A percentile compares a stretch with the other conserved stretches of the same genome.
phyloP scores from a whole-genome alignment of 139 green algal genomes.

The Micractinium sp. region DNA sequence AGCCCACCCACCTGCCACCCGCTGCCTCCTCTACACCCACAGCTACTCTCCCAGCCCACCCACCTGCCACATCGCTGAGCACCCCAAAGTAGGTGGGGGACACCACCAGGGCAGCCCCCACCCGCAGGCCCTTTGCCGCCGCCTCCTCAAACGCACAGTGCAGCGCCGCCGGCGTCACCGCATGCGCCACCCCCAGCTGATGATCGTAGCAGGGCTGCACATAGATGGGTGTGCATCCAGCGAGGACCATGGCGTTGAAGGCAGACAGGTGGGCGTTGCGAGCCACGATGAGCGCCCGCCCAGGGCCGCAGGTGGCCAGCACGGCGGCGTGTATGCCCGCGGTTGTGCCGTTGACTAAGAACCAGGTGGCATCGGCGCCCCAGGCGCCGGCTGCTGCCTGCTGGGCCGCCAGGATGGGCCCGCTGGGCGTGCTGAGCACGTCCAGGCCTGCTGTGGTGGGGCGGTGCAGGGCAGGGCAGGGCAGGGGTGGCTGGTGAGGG shows the following conservation, averaged over 20 bases:
- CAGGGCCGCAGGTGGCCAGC: constrained; percentile 66
- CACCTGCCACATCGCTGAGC: constrained; percentile 64
- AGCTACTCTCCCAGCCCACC: not conserved
- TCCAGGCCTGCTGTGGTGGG: constrained; percentile 68
- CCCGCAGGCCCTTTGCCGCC: not conserved
- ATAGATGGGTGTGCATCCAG: constrained; percentile 49
- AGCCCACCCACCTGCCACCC: not conserved
- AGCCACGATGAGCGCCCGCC: constrained; percentile 73
- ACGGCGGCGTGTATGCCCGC: constrained; percentile 80
- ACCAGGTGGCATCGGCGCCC: constrained; percentile 80
- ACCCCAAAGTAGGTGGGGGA: constrained; percentile 92
- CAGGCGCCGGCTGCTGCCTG: constrained; percentile 71
- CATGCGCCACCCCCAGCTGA: constrained; percentile 62
- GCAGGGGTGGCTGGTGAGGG: not conserved
- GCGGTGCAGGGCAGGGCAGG: too few relatives aligned
- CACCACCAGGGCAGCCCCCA: constrained; percentile 76
- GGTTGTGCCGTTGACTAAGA: constrained; percentile 94
- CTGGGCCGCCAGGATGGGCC: constrained; percentile 81
- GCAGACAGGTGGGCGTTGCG: constrained; percentile 89
- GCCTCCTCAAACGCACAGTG: constrained; percentile 47
- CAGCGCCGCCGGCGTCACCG: constrained; percentile 61
- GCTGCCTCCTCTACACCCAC: not conserved
- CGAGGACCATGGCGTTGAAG: constrained; percentile 77
- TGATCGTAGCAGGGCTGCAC: constrained; percentile 60
- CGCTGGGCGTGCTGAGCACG: constrained; percentile 74